These are phyloP conservation scores for Thuja plicata DNA, from an alignment of 83 land plant genomes.

Conservation along the genomic window DNA sequence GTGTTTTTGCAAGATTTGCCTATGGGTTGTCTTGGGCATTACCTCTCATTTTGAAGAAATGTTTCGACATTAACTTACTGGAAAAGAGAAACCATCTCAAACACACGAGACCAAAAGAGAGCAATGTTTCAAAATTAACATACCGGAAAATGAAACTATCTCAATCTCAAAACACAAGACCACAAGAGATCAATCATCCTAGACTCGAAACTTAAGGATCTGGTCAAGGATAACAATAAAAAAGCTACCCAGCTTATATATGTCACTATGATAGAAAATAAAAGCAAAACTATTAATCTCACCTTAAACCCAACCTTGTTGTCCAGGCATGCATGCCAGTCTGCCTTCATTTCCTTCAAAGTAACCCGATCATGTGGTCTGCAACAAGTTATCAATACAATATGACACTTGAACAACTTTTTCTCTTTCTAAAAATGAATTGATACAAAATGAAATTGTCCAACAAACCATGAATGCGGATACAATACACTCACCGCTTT, in stretches of 20 bases:
- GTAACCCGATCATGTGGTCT: slow-evolving; percentile 98
- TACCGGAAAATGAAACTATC: neutral
- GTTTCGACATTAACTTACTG: too few relatives aligned
- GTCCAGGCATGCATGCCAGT: slow-evolving; percentile 90
- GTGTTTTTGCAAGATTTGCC: too few relatives aligned
- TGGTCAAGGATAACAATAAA: neutral
- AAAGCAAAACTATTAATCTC: neutral
- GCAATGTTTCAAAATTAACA: neutral
- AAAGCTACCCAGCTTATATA: neutral
- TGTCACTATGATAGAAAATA: neutral
- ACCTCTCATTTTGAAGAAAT: too few relatives aligned
- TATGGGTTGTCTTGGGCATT: too few relatives aligned
- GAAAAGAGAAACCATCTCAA: too few relatives aligned
- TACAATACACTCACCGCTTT: slow-evolving; percentile 61
- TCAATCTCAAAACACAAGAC: neutral
- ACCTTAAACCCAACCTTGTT: slow-evolving; percentile 97
- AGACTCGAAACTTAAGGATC: neutral
- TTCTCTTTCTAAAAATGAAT: neutral
- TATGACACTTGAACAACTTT: neutral
- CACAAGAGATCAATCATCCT: neutral
- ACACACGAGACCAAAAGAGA: neutral
- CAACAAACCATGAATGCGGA: neutral
- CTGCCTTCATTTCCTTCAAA: slow-evolving; percentile 87
- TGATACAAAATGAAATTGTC: neutral
- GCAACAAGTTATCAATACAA: slow-evolving; percentile 4